phyloP scores from a whole-genome alignment of 2,329 filamentous ascomycete genomes.

The Coniosporium tulheliwenetii region DNA sequence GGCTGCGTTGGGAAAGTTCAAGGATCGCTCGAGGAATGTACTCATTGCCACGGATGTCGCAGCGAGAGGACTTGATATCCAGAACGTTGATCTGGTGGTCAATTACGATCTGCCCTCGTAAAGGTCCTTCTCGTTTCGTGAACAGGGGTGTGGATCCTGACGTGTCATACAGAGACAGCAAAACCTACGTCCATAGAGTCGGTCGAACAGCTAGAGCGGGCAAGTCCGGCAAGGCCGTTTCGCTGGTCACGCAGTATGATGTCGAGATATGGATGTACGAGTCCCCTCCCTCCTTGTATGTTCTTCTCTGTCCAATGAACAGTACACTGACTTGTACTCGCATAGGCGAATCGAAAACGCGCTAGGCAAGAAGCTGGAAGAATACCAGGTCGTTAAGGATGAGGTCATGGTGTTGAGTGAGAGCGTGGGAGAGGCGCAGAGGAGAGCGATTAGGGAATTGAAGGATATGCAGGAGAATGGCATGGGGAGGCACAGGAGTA shows the following conservation, averaged over 20 bases:
- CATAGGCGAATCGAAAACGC: constrained; percentile 62
- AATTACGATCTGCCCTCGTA: constrained; percentile 66
- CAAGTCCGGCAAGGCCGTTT: constrained; percentile 68
- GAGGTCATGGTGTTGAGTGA: constrained; percentile 71
- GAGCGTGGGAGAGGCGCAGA: constrained; percentile 69
- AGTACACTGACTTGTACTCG: no score
- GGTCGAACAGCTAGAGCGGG: constrained; percentile 79
- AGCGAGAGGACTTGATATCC: constrained; percentile 81
- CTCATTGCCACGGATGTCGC: constrained; percentile 91
- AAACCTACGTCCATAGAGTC: constrained; percentile 83
- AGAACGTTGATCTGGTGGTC: constrained; percentile 73
- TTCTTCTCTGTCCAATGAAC: no score
- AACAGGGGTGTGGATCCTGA: no score
- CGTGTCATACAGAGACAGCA: constrained; percentile 40
- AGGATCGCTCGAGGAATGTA: constrained; percentile 62
- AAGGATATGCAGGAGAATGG: constrained; percentile 60
- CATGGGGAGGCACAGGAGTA: constrained; percentile 34
- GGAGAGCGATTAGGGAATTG: constrained; percentile 65
- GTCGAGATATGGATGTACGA: constrained; percentile 52
- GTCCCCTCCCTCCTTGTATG: no score
- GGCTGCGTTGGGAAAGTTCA: constrained; percentile 83
- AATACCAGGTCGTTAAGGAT: constrained; percentile 58
- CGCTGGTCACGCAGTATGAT: constrained; percentile 76
- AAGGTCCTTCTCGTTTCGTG: no score
- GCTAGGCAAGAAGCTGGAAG: constrained; percentile 58